These are phyloP conservation scores for Sphagnum fallax DNA, from an alignment of 228 moss, liverwort and hornwort species.

Conservation along the genomic window DNA sequence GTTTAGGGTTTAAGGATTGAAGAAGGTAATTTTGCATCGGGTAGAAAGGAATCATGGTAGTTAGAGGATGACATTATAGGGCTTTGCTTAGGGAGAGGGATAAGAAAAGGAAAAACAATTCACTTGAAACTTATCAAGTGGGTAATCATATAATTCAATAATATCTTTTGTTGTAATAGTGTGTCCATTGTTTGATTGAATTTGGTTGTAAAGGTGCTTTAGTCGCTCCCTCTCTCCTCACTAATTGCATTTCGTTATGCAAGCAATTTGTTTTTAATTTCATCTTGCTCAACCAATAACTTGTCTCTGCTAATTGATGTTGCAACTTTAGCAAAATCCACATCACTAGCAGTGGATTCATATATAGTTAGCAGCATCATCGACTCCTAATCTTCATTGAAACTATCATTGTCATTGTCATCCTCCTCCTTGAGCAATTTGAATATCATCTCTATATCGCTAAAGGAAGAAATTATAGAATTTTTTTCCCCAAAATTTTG, in stretches of 20 bases:
- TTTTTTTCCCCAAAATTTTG: neutral
- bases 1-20: neutral
- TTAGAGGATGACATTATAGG: neutral
- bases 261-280: too few relatives aligned
- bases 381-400: slow-evolving; percentile 1
- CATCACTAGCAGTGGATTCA: slow-evolving; percentile 12
- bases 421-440: slow-evolving; percentile 30
- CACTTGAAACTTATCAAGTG: slow-evolving; percentile 76
- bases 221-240: slow-evolving; percentile 1
- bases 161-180: slow-evolving; percentile 60
- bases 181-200: slow-evolving; percentile 57
- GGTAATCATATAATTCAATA: slow-evolving; percentile 67
- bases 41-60: neutral
- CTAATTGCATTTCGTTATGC: too few relatives aligned
- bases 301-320: neutral
- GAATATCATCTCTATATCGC: slow-evolving; percentile 6
- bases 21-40: neutral
- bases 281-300: too few relatives aligned
- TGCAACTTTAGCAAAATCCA: slow-evolving; percentile 10
- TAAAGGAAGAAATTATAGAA: too few relatives aligned
- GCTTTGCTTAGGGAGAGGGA: neutral
- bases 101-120: neutral
- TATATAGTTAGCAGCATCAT: neutral
- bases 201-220: slow-evolving; percentile 46
- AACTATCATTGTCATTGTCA: slow-evolving; percentile 8